Conservation (phyloP, 352 stramenopile genomes). For the Pythium inflatum region DNA sequence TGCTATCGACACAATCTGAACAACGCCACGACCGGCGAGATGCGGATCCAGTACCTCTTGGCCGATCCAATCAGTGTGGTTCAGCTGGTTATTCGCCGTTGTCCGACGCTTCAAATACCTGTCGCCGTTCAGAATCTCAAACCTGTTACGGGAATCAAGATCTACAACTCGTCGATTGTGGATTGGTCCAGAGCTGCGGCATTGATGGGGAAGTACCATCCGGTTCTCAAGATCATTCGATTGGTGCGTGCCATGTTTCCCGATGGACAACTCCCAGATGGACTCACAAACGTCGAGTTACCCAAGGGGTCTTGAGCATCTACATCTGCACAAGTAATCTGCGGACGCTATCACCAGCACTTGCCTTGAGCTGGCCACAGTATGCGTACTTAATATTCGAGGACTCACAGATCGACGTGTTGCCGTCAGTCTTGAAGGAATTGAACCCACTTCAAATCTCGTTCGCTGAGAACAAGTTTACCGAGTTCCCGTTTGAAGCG, state of each 20-base stretch:
- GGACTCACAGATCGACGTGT: not conserved
- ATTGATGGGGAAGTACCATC: conserved; percentile 16
- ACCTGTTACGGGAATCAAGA: conserved; percentile 24
- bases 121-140: not conserved
- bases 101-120: conserved; percentile 10
- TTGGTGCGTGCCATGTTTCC: conserved; percentile 22
- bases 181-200: conserved; percentile 20
- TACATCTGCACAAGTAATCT: conserved; percentile 20
- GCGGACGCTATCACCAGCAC: not conserved
- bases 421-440: not conserved
- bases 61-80: not conserved
- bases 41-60: not conserved
- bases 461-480: conserved; percentile 5
- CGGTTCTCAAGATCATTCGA: conserved; percentile 8
- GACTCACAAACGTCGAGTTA: conserved; percentile 6
- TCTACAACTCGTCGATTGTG: conserved; percentile 28
- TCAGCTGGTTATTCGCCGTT: not conserved
- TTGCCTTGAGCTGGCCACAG: conserved; percentile 7
- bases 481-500: conserved; percentile 11
- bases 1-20: not conserved
- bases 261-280: conserved; percentile 7
- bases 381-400: conserved; percentile 11
- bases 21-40: not conserved
- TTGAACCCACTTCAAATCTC: conserved; percentile 13
- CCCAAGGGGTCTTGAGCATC: no score